phyloP scores from a whole-genome alignment of 495 filamentous ascomycete species.

The Tuber magnatum region DNA sequence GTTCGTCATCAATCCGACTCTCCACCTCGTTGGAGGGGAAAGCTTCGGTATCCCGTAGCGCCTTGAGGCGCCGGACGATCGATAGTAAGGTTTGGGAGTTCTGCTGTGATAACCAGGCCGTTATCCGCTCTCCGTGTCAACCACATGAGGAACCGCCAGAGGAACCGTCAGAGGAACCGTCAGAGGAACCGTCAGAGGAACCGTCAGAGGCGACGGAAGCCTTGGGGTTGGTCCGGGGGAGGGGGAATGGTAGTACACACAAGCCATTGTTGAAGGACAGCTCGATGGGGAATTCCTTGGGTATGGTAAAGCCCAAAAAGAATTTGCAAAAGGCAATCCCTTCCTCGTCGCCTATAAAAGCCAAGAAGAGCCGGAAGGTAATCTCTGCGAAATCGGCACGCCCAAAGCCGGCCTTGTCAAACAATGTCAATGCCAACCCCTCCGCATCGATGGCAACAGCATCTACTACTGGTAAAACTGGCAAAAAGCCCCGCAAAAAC shows the following conservation, averaged over 20 bases:
- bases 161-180: slow-evolving; percentile 34
- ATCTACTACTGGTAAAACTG: neutral
- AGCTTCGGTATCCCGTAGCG: slow-evolving; percentile 28
- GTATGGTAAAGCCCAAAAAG: slow-evolving; percentile 4
- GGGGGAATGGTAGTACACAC: slow-evolving; percentile 1
- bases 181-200: slow-evolving; percentile 31
- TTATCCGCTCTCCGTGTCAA: slow-evolving; percentile 30
- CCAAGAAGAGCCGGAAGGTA: slow-evolving; percentile 27
- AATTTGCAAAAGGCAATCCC: slow-evolving; percentile 1
- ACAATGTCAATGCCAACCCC: neutral
- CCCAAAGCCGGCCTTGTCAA: slow-evolving; percentile 16
- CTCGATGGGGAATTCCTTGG: neutral
- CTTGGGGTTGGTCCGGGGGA: slow-evolving; percentile 32
- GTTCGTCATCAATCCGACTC: slow-evolving; percentile 36
- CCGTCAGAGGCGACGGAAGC: slow-evolving; percentile 36
- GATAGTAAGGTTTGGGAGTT: slow-evolving; percentile 41
- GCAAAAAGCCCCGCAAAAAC: slow-evolving; percentile 1
- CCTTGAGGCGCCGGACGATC: slow-evolving; percentile 22
- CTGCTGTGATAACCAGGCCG: slow-evolving; percentile 39
- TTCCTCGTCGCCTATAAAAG: slow-evolving; percentile 27
- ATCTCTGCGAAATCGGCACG: slow-evolving; percentile 24
- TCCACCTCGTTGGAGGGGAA: slow-evolving; percentile 40
- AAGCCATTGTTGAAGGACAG: neutral
- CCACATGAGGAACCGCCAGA: slow-evolving; percentile 29
- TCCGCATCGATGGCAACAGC: slow-evolving; percentile 5